Conservation (phyloP, 495 filamentous ascomycete genomes). For the Neohortaea acidophila region DNA sequence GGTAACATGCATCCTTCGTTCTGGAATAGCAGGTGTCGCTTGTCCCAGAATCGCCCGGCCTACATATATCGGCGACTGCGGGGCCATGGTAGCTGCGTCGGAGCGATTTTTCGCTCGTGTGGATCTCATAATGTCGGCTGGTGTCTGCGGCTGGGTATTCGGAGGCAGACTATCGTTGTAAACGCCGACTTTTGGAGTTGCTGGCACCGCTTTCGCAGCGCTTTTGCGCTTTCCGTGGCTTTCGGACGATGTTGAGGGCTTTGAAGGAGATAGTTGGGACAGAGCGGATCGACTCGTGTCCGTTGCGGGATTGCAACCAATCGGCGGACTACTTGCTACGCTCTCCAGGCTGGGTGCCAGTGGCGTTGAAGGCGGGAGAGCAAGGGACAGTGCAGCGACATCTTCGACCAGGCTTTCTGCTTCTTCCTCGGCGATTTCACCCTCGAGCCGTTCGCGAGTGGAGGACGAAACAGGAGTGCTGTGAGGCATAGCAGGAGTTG, state of each 20-base stretch:
- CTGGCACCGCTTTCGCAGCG: neutral
- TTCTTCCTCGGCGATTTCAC: neutral
- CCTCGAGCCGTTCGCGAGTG: too few relatives aligned
- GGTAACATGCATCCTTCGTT: neutral
- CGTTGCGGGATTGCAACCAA: neutral
- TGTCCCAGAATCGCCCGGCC: neutral
- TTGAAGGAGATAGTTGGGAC: constrained; percentile 1
- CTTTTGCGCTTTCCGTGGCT: constrained; percentile 6
- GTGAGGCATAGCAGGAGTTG: neutral
- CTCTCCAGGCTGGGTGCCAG: constrained; percentile 2
- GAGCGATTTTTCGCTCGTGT: constrained; percentile 5
- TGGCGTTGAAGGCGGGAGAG: neutral
- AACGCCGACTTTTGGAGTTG: constrained; percentile 10
- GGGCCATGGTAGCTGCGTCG: constrained; percentile 1
- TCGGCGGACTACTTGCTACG: too few relatives aligned
- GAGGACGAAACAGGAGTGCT: neutral
- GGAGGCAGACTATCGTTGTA: constrained; percentile 8
- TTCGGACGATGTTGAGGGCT: neutral
- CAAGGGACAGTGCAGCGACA: neutral
- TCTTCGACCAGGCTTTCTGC: neutral
- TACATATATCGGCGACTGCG: neutral
- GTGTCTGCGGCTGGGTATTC: constrained; percentile 11
- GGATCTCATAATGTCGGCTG: constrained; percentile 7
- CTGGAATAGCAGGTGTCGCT: constrained; percentile 1
- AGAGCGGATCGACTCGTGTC: constrained; percentile 1